Base-by-base conservation (phyloP, 2,329 filamentous ascomycete species). In the Ophiostoma ulmi region DNA sequence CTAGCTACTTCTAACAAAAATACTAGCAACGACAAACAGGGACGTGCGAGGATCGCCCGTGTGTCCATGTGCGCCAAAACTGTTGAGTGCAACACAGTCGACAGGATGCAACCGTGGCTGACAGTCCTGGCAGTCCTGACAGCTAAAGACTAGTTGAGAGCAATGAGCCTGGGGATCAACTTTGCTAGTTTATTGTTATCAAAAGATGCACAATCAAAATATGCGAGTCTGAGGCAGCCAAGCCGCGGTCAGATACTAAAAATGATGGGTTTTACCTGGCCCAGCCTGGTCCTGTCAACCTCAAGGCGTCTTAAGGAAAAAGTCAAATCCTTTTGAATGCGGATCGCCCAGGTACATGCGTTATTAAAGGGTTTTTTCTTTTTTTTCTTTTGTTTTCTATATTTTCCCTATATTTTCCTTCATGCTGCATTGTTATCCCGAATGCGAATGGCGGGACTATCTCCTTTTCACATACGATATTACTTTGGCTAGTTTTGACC, bases 41-140 rank as follows among this genome's bases (percentile, higher is more conserved):
- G 70, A 71, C 67, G 61, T 71, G 70, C 66, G 67, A 71, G 41
- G 70, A 71, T 64, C 67, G 41, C 69, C 64, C 35, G 63, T 64
- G 64, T 36, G 55, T 58, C 70, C 61, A 66, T 65, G 31, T 65
- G 66, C 31, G 5, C 41, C 41, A 64, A 64, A 69, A 31, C 20
- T 38, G 55, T 64, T 35, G 36, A 22, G 61, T 39, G 67, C 35
- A 41, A 69, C 39, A 63, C 67, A 63, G 22, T 5, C 26, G 13
- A 31, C 64, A 41, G 31, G 17, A 17, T 52, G 52, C 44, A 61
- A 58, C 48, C 14, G 41, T 44, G 17, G 41, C 17, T 44, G 41
- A 44, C 41, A 44, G 41, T 44, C 14, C 11, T 14, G 3, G 41
- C 38, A 14, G 4, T 44, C 13, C 11, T 44, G 11, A 44, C 41